Evolutionary conservation across 345 rosid genomes (phyloP), one percentile per base, ranked within the genome.

Genomic region (Anacardium occidentale): DNA sequence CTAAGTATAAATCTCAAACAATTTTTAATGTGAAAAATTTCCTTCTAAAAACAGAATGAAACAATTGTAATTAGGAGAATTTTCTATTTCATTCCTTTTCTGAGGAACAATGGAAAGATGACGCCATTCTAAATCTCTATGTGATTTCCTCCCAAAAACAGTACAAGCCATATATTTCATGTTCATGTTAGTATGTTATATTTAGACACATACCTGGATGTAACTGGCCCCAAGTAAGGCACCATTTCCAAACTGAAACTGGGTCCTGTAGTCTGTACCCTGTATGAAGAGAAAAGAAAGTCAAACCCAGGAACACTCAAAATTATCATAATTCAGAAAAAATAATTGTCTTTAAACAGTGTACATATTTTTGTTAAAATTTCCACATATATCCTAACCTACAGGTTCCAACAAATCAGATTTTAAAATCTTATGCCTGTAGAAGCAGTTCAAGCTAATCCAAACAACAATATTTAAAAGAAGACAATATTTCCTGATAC

Each of bases 201-300:
- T n/a, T 66, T 40, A 62, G 74, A 57, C 44, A 77, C 60, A 69
- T 80, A 89, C 99, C 99, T 92, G 99, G 72, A 95, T 91, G 81
- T 95, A 95, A 80, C 79, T 95, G 52, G 96, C 97, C 69, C 99
- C 98, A 70, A 95, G 76, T 67, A 95, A 75, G 58, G 92, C 90
- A 79, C 89, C 93, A 78, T 88, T 88, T 55, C 96, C 98, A 42
- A 90, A 71, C 62, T 95, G 99, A 80, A 95, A 76, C 71, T 95
- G 99, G 47, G 90, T 76, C 82, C 96, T 82, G 85, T 81, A 92
- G 81, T 95, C 97, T 64, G 79, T 72, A 26, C 99, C 98, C 99
- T 95, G 79, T 54, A 66, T 9, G 50, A 72, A 62, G 25, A 40
- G 55, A 59, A 37, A 74, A n/a, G n/a, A 2, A 47, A 67, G 44